These are phyloP conservation scores for Chlorella vulgaris DNA, from an alignment of 139 green algal genomes.

Conservation along the genomic window DNA sequence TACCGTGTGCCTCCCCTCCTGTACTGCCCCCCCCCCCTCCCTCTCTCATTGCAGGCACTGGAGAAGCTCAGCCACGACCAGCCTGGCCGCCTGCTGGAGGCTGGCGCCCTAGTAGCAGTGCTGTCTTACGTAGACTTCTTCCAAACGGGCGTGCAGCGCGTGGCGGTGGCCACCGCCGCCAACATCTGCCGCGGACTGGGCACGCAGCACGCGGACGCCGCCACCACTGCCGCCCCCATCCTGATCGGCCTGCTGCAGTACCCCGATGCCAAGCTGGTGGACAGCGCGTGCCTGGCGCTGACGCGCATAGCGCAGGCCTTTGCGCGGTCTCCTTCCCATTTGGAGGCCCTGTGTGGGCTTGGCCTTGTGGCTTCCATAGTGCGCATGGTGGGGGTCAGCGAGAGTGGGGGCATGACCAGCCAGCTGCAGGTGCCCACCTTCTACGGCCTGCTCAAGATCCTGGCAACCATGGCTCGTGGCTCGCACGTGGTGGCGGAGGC, in stretches of 20 bases:
- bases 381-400: slow-evolving; percentile 68
- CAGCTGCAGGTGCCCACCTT: slow-evolving; percentile 77
- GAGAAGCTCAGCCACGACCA: slow-evolving; percentile 96
- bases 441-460: slow-evolving; percentile 82
- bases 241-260: slow-evolving; percentile 89
- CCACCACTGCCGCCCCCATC: slow-evolving; percentile 80
- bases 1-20: too few relatives aligned
- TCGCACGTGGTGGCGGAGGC: slow-evolving; percentile 66
- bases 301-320: slow-evolving; percentile 79
- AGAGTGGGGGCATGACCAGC: slow-evolving; percentile 62
- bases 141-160: slow-evolving; percentile 88
- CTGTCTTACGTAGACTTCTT: slow-evolving; percentile 98
- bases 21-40: not conserved
- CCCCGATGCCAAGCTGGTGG: slow-evolving; percentile 86
- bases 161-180: slow-evolving; percentile 87
- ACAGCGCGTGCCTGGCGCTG: slow-evolving; percentile 86
- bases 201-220: slow-evolving; percentile 54
- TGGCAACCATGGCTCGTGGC: slow-evolving; percentile 67
- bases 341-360: slow-evolving; percentile 71
- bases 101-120: slow-evolving; percentile 85
- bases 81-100: slow-evolving; percentile 68
- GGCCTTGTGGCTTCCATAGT: slow-evolving; percentile 79
- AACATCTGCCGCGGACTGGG: slow-evolving; percentile 85
- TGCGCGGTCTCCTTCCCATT: slow-evolving; percentile 39
- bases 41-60: slow-evolving; percentile 66